Conservation (phyloP, 2,329 filamentous ascomycete genomes). For the Pleoardoris graminearum region DNA sequence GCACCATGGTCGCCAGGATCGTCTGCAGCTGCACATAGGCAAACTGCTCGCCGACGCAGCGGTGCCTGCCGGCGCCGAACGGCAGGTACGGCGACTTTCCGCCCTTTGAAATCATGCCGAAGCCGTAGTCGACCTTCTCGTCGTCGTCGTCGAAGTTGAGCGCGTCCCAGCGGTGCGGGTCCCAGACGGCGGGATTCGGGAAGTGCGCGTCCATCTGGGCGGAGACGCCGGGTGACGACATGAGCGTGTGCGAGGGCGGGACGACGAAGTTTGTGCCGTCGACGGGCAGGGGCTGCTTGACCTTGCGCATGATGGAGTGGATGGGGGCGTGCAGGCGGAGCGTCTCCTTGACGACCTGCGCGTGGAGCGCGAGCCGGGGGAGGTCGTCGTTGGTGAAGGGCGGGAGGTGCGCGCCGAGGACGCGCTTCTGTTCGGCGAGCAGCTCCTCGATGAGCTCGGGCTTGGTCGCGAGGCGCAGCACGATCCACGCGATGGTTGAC, state of each 20-base stretch:
- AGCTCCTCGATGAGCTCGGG: slow-evolving; percentile 80
- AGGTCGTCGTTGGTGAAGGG: slow-evolving; percentile 77
- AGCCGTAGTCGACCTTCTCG: slow-evolving; percentile 88
- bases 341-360: slow-evolving; percentile 87
- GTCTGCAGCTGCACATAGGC: slow-evolving; percentile 90
- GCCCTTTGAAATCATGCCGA: slow-evolving; percentile 90
- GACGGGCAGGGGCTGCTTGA: slow-evolving; percentile 84
- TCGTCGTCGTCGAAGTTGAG: slow-evolving; percentile 59
- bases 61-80: slow-evolving; percentile 88
- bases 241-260: slow-evolving; percentile 76
- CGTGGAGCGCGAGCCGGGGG: slow-evolving; percentile 76
- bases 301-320: slow-evolving; percentile 91
- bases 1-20: slow-evolving; percentile 75
- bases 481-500: slow-evolving; percentile 81
- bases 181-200: slow-evolving; percentile 79
- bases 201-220: slow-evolving; percentile 74
- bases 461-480: slow-evolving; percentile 76
- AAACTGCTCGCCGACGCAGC: slow-evolving; percentile 97
- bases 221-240: slow-evolving; percentile 83
- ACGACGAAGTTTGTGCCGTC: slow-evolving; percentile 82
- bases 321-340: slow-evolving; percentile 90
- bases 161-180: slow-evolving; percentile 87
- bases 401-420: slow-evolving; percentile 74
- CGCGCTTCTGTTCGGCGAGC: slow-evolving; percentile 76
- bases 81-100: slow-evolving; percentile 87